phyloP scores from a whole-genome alignment of 352 stramenopile species.

The Saprolegnia parasitica region DNA sequence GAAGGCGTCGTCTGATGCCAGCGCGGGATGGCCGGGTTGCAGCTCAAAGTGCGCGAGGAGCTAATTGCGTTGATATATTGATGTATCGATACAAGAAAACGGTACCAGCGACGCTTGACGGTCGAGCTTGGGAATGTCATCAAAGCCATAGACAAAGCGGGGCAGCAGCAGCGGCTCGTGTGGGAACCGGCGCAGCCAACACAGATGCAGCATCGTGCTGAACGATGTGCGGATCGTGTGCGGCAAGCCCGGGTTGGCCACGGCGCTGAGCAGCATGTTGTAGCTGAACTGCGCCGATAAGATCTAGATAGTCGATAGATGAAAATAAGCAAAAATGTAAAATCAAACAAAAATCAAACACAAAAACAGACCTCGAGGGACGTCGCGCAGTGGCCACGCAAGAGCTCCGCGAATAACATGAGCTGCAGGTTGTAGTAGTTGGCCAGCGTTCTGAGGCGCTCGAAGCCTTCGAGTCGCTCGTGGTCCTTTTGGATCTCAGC shows the following conservation, averaged over 20 bases:
- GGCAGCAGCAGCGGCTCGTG: conserved; percentile 26
- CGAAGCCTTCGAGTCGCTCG: conserved; percentile 24
- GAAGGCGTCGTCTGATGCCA: conserved; percentile 25
- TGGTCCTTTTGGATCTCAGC: conserved; percentile 11
- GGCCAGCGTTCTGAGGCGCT: conserved; percentile 20
- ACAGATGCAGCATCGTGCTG: conserved; percentile 24
- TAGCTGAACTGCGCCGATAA: conserved; percentile 27
- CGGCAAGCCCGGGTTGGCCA: conserved; percentile 23
- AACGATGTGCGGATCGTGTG: conserved; percentile 28
- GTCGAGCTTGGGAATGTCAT: conserved; percentile 20
- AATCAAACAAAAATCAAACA: background rate
- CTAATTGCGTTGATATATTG: conserved; percentile 11
- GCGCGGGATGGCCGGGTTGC: conserved; percentile 24
- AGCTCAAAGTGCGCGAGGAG: conserved; percentile 23
- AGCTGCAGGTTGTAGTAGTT: conserved; percentile 30
- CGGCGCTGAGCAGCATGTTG: conserved; percentile 27
- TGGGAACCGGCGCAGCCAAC: conserved; percentile 25
- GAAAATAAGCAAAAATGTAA: no score
- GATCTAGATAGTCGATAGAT: background rate
- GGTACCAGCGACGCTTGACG: conserved; percentile 13
- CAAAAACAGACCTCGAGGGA: conserved; percentile 7
- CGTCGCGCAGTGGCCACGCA: conserved; percentile 23
- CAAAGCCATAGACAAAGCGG: conserved; percentile 24
- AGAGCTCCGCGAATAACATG: conserved; percentile 21
- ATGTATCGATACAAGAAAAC: no score